Conservation (phyloP, 1,284 basidiomycete genomes). For the Malassezia japonica region DNA sequence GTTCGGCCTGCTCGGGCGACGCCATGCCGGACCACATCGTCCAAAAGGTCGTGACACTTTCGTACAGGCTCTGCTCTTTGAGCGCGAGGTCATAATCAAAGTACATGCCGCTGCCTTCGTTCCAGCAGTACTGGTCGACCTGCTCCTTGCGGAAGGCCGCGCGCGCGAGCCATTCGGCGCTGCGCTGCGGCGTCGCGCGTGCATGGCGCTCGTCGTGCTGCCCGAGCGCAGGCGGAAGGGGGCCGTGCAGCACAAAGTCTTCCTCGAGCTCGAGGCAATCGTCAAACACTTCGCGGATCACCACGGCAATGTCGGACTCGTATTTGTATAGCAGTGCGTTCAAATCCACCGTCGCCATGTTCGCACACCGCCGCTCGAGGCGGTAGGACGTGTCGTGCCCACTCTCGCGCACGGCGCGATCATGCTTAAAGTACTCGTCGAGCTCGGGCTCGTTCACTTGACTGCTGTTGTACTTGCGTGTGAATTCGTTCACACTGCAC, state of each 20-base stretch:
- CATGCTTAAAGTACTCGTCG: conserved; percentile 95
- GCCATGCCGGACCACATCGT: conserved; percentile 94
- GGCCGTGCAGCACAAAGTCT: conserved; percentile 57
- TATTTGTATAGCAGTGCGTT: conserved; percentile 71
- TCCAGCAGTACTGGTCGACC: conserved; percentile 93
- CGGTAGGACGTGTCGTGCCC: conserved; percentile 97
- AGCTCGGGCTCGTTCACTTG: conserved; percentile 73
- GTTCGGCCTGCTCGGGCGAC: conserved; percentile 83
- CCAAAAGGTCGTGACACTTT: conserved; percentile 92
- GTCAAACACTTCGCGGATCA: conserved; percentile 86
- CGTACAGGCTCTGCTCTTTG: conserved; percentile 83
- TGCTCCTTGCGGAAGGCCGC: conserved; percentile 52
- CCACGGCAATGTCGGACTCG: conserved; percentile 50
- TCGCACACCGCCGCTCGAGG: conserved; percentile 83
- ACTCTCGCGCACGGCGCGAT: conserved; percentile 69
- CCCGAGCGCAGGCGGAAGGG: conserved; percentile 13
- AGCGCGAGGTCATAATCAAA: conserved; percentile 90
- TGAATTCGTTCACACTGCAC: conserved; percentile 92
- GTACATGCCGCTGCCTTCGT: conserved; percentile 85
- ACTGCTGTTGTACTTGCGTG: conserved; percentile 84
- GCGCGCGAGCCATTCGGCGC: conserved; percentile 42
- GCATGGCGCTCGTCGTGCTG: conserved; percentile 51
- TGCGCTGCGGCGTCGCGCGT: conserved; percentile 49
- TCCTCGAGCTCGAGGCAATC: conserved; percentile 82
- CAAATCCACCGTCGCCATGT: conserved; percentile 89